Evolutionary conservation across 768 basidiomycete genomes (phyloP), one percentile per base, ranked within the genome.

Genomic region (Trametes cinnabarina): DNA sequence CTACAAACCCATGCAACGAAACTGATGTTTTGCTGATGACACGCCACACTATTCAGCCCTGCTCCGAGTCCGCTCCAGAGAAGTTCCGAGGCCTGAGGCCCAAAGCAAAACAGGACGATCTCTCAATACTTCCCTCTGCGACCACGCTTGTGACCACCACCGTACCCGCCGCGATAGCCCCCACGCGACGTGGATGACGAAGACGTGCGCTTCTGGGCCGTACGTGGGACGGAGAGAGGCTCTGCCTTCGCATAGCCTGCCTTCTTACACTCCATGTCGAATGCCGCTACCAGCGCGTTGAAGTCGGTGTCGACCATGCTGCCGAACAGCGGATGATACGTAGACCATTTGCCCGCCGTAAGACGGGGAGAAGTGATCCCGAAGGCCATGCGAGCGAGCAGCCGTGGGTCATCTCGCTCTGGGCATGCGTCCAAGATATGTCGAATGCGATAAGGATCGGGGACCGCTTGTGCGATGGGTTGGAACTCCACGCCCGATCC

Each of bases 301-400:
- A 79, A 81, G 57, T 78, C 73, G 20, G 68, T 66, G 10, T 72
- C 66, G 14, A 66, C 72, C 74, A 79, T 78, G 54, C 71, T 74
- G 0, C 77, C 78, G 47, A 80, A 79, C 12, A 77, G 65, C n/a
- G 74, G 72, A 55, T 79, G 74, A 34, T 60, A 61, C 6, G 69
- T 72, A 3, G 75, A 73, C 68, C 77, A 75, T 57, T 77, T 79
- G 59, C 73, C 65, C 2, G 64, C 65, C 1, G 78, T 77, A 20
- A 81, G 68, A 1, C 80, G 72, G 2, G 77, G 77, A 19, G 77
- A 78, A 1, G 74, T 74, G 44, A 82, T 74, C 8, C 80, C 80
- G 54, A 81, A 82, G 4, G 79, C 80, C 71, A 79, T 72, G 8
- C 79, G 75, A 2, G 80, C 78, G n/a, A 82, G 69, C 30, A 80